Conservation (phyloP, 257 asterid species). For the Petunia axillaris region DNA sequence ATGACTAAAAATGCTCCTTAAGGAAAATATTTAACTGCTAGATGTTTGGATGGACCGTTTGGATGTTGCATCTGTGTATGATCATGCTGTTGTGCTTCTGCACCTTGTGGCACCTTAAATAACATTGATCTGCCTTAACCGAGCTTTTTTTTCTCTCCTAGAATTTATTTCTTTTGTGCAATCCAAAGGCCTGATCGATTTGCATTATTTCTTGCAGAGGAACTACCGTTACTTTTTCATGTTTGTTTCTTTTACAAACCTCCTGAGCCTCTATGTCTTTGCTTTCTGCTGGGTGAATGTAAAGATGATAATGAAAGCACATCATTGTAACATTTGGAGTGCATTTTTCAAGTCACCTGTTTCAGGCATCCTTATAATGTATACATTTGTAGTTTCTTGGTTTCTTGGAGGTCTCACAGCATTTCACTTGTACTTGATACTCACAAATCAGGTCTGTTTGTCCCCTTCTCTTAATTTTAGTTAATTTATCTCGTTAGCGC, state of each 20-base stretch:
- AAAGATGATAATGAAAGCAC: constrained; percentile 27
- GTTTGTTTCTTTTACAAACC: constrained; percentile 32
- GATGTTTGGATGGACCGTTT: too few species aligned
- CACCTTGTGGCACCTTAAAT: too few species aligned
- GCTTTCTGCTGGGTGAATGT: constrained; percentile 30
- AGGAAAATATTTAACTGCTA: too few species aligned
- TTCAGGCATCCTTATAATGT: constrained; percentile 29
- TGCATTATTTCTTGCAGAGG: constrained; percentile 27
- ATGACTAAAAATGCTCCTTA: too few species aligned
- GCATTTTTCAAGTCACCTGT: constrained; percentile 27
- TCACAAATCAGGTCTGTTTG: constrained; percentile 30
- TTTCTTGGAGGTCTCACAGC: constrained; percentile 36
- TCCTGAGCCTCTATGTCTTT: constrained; percentile 30
- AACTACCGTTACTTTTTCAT: constrained; percentile 35
- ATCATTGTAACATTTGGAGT: constrained; percentile 19
- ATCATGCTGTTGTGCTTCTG: too few species aligned
- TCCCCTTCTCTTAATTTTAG: neutral
- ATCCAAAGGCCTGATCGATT: neutral
- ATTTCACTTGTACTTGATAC: constrained; percentile 31
- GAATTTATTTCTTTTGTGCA: too few species aligned
- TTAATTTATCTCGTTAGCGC: neutral
- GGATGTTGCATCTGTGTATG: too few species aligned
- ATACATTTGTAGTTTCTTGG: constrained; percentile 34
- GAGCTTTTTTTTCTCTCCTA: neutral
- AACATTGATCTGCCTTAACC: neutral